Conservation (phyloP, 441 rosid species). For the Populus hybrid region DNA sequence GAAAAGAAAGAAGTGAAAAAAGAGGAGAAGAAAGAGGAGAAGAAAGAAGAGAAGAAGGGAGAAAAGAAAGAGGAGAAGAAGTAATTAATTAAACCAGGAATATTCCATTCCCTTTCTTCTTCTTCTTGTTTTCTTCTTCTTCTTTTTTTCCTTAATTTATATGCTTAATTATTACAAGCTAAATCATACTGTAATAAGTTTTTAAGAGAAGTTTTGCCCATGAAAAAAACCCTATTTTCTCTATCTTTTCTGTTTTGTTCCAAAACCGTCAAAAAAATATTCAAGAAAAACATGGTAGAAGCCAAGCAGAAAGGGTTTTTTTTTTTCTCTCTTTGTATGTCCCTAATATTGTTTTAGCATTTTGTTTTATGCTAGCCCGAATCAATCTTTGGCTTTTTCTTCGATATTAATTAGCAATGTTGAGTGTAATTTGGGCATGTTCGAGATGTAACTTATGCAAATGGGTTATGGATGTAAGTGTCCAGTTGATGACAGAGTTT, state of each 20-base stretch:
- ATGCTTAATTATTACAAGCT: too few species aligned
- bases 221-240: neutral
- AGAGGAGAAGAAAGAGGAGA: conserved; percentile 40
- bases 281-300: neutral
- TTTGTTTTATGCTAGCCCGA: neutral
- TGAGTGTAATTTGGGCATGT: neutral
- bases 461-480: neutral
- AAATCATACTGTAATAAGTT: too few species aligned
- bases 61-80: conserved; percentile 15
- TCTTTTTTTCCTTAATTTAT: too few species aligned
- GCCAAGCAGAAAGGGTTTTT: too few species aligned
- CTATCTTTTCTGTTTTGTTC: neutral
- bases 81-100: neutral
- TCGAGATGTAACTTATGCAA: neutral
- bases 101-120: neutral
- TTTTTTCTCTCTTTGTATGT: neutral
- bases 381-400: neutral
- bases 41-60: conserved; percentile 17
- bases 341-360: too few species aligned
- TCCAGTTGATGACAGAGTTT: neutral
- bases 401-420: too few species aligned
- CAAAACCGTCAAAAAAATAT: neutral
- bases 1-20: too few species aligned
- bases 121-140: neutral
- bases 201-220: too few species aligned